phyloP scores from a whole-genome alignment of 2,329 filamentous ascomycete species.

The Parastagonospora nodorum region DNA sequence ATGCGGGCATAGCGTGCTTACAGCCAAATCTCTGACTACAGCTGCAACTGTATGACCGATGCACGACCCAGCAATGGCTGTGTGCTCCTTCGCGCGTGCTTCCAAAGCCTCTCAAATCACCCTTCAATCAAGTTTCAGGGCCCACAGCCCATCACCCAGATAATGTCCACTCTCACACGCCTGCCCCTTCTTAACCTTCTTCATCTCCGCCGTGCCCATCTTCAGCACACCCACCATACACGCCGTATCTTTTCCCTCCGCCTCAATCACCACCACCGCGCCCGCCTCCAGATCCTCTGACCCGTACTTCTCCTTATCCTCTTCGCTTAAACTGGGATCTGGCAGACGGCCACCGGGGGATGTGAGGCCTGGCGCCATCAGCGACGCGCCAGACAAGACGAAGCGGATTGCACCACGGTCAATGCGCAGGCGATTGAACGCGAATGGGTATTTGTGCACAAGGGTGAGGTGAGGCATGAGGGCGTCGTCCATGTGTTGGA shows the following conservation, averaged over 20 bases:
- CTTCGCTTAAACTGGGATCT: constrained; percentile 46
- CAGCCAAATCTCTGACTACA: background rate
- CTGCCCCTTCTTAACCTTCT: constrained; percentile 90
- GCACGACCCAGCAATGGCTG: too few species aligned
- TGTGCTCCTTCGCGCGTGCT: background rate
- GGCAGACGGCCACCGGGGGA: constrained; percentile 81
- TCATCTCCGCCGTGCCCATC: constrained; percentile 87
- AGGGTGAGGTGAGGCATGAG: constrained; percentile 87
- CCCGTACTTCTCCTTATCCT: constrained; percentile 52
- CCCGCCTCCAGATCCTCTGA: constrained; percentile 77
- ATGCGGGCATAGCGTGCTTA: background rate
- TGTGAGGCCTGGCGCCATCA: constrained; percentile 95
- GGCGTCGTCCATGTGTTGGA: constrained; percentile 77
- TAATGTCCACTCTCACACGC: constrained; percentile 94
- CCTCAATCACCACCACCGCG: constrained; percentile 83
- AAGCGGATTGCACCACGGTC: constrained; percentile 97
- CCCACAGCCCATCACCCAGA: constrained; percentile 93
- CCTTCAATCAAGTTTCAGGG: constrained; percentile 62
- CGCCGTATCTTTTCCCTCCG: constrained; percentile 91
- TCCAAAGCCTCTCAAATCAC: background rate
- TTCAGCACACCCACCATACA: constrained; percentile 87
- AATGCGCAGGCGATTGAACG: constrained; percentile 84
- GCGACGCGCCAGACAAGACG: constrained; percentile 86
- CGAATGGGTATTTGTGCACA: constrained; percentile 85
- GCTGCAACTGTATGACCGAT: too few species aligned